Percentiles rank a stretch among this genome's conserved stretches.
These are phyloP conservation scores for Trypanosoma brucei DNA, from an alignment of 208 protist species.

Conservation along the genomic window DNA sequence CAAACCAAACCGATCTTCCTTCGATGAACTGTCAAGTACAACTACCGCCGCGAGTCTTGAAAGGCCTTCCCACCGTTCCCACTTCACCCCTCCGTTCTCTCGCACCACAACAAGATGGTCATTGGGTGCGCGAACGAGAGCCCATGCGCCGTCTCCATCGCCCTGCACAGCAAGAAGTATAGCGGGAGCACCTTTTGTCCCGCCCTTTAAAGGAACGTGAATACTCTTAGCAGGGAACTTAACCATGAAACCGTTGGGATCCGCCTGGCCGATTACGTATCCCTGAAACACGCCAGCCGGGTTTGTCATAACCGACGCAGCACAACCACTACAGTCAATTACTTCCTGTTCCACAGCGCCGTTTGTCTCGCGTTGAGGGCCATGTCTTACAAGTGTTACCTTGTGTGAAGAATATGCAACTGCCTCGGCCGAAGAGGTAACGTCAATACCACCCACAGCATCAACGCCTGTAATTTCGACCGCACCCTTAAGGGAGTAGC, in stretches of 20 bases:
- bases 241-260: slow-evolving; percentile 3
- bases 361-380: background rate
- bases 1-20: slow-evolving; percentile 79
- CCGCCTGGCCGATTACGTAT: slow-evolving; percentile 8
- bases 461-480: slow-evolving; percentile 5
- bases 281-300: slow-evolving; percentile 10
- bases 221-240: slow-evolving; percentile 12
- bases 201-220: slow-evolving; percentile 5
- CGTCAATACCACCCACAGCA: background rate
- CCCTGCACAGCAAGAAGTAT: slow-evolving; percentile 15
- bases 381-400: slow-evolving; percentile 7
- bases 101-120: slow-evolving; percentile 58
- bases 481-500: slow-evolving; percentile 15
- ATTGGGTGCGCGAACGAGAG: slow-evolving; percentile 48
- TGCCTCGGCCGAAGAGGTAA: slow-evolving; percentile 4
- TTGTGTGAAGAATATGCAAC: background rate
- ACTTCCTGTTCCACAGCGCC: background rate
- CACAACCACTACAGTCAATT: slow-evolving; percentile 9
- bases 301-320: slow-evolving; percentile 3
- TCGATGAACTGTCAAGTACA: slow-evolving; percentile 32
- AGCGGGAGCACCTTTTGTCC: slow-evolving; percentile 2
- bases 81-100: slow-evolving; percentile 33
- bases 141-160: slow-evolving; percentile 18
- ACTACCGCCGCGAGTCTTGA: slow-evolving; percentile 34
- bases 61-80: slow-evolving; percentile 73